Base-by-base conservation (phyloP, 345 rosid genomes). In the Pistacia atlantica region DNA sequence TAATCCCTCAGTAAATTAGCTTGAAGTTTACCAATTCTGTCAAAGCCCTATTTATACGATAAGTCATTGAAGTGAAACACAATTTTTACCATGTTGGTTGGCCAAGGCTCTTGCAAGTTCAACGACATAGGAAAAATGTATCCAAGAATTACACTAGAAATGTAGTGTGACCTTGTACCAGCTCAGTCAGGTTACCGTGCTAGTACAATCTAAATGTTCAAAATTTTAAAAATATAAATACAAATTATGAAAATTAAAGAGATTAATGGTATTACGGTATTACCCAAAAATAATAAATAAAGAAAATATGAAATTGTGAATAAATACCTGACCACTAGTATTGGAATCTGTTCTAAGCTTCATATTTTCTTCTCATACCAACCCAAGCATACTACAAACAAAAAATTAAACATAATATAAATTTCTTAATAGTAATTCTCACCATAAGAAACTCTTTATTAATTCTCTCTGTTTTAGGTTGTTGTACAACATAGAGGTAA, bases 311-410 rank as follows among this genome's bases (percentile, higher is more conserved):
- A 62, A 25, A 25, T 25, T 25, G 25, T 25, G 33, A 52, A 31
- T 9, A 18, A 20, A 18, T 51, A 87, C 93, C 90, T 90, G 90
- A 65, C 95, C 95, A 63, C 95, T 91, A 5, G 92, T 91, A 80
- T 89, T 92, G 69, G 95, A 91, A 82, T 91, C 95, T 79, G 90
- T 83, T 74, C 95, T 92, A 16, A 91, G 91, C 80, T 91, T 92
- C 95, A 91, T 91, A 79, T 91, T 91, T 62, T 91, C 95, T 70
- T 91, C 95, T 0, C 95, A 92, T 68, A 91, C 87, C 82, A 91
- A 61, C 54, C 95, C 92, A 54, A 87, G 95, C 68, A 91, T 64
- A 33, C 92, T 91, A 57, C 86, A 80, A 55, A 14, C n/a, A 3
- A 73, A 49, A 48, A 38, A 38, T 38, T 9, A 31, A 69, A 28